A percentile compares a stretch with the other conserved stretches of the same genome.
These are phyloP conservation scores for Wakefieldia striispora DNA, from an alignment of 768 basidiomycete species.

Conservation along the genomic window DNA sequence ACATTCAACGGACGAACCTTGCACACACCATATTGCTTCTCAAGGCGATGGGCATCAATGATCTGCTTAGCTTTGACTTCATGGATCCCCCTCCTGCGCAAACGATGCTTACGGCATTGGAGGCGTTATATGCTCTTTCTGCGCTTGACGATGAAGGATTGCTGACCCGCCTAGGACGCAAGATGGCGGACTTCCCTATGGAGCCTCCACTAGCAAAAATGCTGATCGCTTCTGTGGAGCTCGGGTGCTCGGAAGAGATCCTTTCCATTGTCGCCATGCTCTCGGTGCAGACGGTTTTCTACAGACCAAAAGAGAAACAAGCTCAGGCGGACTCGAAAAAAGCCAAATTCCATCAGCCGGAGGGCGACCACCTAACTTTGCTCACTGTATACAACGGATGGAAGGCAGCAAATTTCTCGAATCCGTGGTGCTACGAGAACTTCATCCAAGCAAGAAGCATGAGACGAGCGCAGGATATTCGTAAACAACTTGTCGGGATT, in stretches of 20 bases:
- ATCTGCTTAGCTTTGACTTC: conserved; percentile 96
- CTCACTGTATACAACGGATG: conserved; percentile 98
- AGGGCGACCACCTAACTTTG: conserved; percentile 92
- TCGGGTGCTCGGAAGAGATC: conserved; percentile 98
- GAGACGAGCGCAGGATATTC: conserved; percentile 94
- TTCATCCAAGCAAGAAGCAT: conserved; percentile 98
- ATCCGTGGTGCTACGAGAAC: conserved; percentile 99
- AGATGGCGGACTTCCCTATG: conserved; percentile 99
- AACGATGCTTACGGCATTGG: conserved; percentile 95
- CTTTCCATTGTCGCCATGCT: conserved; percentile 97
- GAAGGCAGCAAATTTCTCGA: conserved; percentile 94
- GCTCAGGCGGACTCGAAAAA: conserved; percentile 99
- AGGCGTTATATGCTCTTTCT: conserved; percentile 91
- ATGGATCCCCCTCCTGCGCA: conserved; percentile 99
- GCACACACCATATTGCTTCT: conserved; percentile 90
- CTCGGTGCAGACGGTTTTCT: conserved; percentile 94
- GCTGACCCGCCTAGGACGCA: conserved; percentile 89
- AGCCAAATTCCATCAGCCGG: conserved; percentile 98
- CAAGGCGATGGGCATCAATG: conserved; percentile 99
- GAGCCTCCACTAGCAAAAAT: conserved; percentile 96
- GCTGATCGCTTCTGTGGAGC: conserved; percentile 95
- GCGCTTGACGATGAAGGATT: conserved; percentile 97
- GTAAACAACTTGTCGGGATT: conserved; percentile 96
- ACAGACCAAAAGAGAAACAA: conserved; percentile 99
- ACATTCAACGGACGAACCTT: conserved; percentile 95